Conservation (phyloP, 306 rosid genomes). For the Fagus sylvatica region DNA sequence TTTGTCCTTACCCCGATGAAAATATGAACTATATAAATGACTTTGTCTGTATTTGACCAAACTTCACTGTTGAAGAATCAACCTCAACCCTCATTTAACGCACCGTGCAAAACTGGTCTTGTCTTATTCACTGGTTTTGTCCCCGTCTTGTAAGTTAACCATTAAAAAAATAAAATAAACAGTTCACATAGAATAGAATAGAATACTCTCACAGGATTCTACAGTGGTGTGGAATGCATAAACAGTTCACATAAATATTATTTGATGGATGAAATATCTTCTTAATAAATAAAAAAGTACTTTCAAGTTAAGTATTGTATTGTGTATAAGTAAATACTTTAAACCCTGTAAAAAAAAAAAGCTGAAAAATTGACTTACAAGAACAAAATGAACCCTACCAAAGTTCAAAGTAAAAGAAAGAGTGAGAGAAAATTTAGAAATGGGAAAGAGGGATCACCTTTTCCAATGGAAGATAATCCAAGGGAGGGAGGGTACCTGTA, state of each 20-base stretch:
- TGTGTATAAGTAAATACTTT: too few relatives aligned
- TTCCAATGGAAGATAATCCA: constrained; percentile 42
- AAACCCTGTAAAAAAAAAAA: too few relatives aligned
- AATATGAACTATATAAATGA: constrained; percentile 10
- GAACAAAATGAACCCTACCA: background rate
- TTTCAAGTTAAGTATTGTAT: too few relatives aligned
- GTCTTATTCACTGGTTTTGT: constrained; percentile 56
- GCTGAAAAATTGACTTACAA: background rate
- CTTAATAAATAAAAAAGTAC: too few relatives aligned
- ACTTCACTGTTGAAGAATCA: constrained; percentile 30
- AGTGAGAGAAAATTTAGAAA: background rate
- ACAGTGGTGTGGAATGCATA: too few relatives aligned
- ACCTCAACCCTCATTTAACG: constrained; percentile 33
- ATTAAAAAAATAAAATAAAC: too few relatives aligned
- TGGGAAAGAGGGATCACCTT: background rate
- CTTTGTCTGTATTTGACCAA: constrained; percentile 37
- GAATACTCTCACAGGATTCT: too few relatives aligned
- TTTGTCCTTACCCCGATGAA: background rate
- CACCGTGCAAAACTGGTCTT: constrained; percentile 43
- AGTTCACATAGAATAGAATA: too few relatives aligned
- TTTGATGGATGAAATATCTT: too few relatives aligned
- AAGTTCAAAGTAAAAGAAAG: background rate
- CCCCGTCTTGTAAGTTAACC: constrained; percentile 1
- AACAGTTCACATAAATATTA: too few relatives aligned
- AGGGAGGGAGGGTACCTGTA: constrained; percentile 48